Evolutionary conservation across 2,329 filamentous ascomycete genomes (phyloP).

Genomic region (Triangularia verruculosa): DNA sequence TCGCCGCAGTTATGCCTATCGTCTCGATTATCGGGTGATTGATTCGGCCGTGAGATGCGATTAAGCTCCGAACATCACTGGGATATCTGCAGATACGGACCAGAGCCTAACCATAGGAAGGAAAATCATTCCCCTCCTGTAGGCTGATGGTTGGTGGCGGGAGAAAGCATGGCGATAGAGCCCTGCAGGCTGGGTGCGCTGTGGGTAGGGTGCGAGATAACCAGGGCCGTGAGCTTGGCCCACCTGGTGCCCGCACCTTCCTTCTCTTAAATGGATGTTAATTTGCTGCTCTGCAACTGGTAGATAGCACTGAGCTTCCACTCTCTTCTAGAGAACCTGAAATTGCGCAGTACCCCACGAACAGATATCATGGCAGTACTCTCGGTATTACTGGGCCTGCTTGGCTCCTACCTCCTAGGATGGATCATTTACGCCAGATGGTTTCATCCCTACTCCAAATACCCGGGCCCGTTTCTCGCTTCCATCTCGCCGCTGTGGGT

Average conservation of each 20-base stretch:
- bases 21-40: background rate
- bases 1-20: background rate
- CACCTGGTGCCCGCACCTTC: background rate
- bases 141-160: background rate
- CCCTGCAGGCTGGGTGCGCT: background rate
- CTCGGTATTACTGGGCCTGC: background rate
- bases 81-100: background rate
- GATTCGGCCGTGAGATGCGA: background rate
- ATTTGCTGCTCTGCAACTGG: background rate
- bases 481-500: constrained; percentile 5
- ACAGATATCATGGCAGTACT: background rate
- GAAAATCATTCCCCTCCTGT: background rate
- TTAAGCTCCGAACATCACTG: background rate
- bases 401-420: background rate
- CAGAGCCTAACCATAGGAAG: background rate
- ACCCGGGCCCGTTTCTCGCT: constrained; percentile 12
- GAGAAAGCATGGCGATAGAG: background rate
- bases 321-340: background rate
- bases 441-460: constrained; percentile 10
- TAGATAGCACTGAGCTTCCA: background rate
- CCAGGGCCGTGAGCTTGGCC: background rate
- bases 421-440: constrained; percentile 10
- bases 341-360: background rate
- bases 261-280: background rate
- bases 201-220: background rate